Evolutionary conservation across 441 rosid genomes (phyloP).

Genomic region (Jatropha multifida): DNA sequence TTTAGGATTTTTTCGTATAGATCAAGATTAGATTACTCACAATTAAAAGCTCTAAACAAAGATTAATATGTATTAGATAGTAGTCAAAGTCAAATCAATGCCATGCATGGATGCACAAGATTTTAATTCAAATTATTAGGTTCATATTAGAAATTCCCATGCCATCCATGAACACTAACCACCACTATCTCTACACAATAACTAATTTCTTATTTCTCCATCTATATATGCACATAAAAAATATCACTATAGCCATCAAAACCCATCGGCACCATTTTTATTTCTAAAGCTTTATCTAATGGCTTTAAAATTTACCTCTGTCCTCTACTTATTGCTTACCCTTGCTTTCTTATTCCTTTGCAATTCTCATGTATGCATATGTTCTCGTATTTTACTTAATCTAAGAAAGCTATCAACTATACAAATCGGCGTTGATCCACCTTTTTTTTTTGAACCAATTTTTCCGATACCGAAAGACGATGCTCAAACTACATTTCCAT

Average conservation of each 20-base stretch:
- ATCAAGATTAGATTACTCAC: not conserved
- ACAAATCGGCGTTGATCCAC: not conserved
- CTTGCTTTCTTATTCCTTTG: constrained; percentile 5
- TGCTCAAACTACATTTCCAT: not conserved
- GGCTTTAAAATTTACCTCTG: not conserved
- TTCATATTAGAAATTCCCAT: constrained; percentile 5
- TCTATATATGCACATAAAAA: not conserved
- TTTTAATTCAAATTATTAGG: not conserved
- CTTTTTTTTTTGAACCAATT: not conserved
- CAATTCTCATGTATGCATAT: not conserved
- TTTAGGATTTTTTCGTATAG: not conserved
- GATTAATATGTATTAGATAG: not conserved
- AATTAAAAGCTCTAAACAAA: not conserved
- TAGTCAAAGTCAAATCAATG: not conserved
- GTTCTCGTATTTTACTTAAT: not conserved
- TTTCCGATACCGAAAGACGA: not conserved
- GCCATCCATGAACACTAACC: not conserved
- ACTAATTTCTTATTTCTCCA: not conserved
- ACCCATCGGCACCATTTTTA: not conserved
- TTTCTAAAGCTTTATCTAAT: not conserved
- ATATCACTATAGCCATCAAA: not conserved
- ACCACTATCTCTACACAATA: not conserved
- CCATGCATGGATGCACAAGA: not conserved
- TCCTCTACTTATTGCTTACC: not conserved
- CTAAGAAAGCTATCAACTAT: not conserved